Evolutionary conservation across 2,329 filamentous ascomycete genomes (phyloP), one percentile per base, ranked within the genome.

Genomic region (Dendrostoma leiphaemia): DNA sequence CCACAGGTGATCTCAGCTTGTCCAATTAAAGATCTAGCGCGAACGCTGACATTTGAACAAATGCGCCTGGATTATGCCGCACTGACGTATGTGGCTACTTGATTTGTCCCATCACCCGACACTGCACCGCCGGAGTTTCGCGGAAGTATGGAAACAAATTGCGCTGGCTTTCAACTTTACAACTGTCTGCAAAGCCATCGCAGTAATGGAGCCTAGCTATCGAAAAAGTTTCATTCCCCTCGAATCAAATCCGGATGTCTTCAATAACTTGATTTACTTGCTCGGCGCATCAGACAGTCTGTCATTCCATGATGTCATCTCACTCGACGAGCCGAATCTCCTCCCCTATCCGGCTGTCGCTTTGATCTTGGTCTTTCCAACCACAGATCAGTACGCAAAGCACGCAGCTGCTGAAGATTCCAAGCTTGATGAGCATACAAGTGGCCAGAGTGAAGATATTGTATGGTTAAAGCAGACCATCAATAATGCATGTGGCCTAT

Each of bases 381-480:
- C 87, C 49, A 83, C 77, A 21, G 62, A 74, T 37, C 78, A 77
- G 43, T 89, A 87, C 70, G 83, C 88, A 68, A 72, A 46, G 8
- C 79, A 79, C 63, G 78, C 84, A 38, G 62, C 67, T 38, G 66
- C 26, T 5, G 48, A 56, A 4, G 61, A 64, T 9, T 31, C n/a
- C 2, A 44, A 46, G 0, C n/a, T 46, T 7, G 51, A 61, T 17
- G 62, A 64, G 54, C 43, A 43, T 32, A 51, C 57, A 1, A 48
- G 24, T 26, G 84, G 84, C 1, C 69, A 77, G 4, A 63, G 68
- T 1, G 85, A 89, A 58, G 76, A 81, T n/a, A 82, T 87, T 0
- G 68, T 87, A n/a, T 90, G 85, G 86, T 89, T 86, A 69, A 85
- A 83, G 63, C 85, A 89, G 64, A 89, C 85, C 0, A 89, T 89